These are phyloP conservation scores for Melastoma malabathricum DNA, from an alignment of 345 rosid genomes.

Conservation along the genomic window DNA sequence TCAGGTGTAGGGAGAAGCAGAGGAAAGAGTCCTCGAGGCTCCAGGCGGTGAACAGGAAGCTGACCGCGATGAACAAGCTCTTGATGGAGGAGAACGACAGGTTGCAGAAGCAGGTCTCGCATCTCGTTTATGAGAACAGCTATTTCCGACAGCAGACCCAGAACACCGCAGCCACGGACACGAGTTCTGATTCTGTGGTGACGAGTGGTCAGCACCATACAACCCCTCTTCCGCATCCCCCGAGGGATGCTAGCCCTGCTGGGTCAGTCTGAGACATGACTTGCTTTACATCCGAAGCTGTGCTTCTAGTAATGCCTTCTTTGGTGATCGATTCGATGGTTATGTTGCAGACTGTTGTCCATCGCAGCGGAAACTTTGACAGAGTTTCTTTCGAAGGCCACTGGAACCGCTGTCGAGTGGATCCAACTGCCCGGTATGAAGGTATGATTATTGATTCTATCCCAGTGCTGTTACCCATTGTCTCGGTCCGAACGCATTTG, in stretches of 20 bases:
- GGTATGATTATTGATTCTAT: constrained; percentile 33
- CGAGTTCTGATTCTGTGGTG: constrained; percentile 69
- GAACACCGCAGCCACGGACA: constrained; percentile 52
- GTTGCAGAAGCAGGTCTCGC: constrained; percentile 74
- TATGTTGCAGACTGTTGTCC: constrained; percentile 64
- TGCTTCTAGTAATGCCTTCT: no score
- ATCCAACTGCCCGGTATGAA: constrained; percentile 99
- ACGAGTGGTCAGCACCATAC: constrained; percentile 67
- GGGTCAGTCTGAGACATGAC: constrained; percentile 31
- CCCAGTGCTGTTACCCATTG: no score
- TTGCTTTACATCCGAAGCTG: no score
- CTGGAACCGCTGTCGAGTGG: constrained; percentile 99
- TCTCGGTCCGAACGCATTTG: no score
- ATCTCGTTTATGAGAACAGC: constrained; percentile 65
- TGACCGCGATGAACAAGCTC: constrained; percentile 74
- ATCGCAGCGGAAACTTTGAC: constrained; percentile 99
- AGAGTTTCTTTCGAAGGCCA: constrained; percentile 99
- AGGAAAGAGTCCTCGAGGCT: constrained; percentile 65
- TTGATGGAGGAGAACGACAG: constrained; percentile 78
- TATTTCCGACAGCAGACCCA: constrained; percentile 62
- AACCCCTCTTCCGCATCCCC: constrained; percentile 70
- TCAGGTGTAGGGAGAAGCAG: constrained; percentile 72
- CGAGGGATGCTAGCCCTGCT: constrained; percentile 82
- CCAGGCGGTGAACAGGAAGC: constrained; percentile 65
- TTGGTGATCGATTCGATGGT: no score